These are phyloP conservation scores for Laburnicola sp. DNA, from an alignment of 2,329 filamentous ascomycete species.

Conservation along the genomic window DNA sequence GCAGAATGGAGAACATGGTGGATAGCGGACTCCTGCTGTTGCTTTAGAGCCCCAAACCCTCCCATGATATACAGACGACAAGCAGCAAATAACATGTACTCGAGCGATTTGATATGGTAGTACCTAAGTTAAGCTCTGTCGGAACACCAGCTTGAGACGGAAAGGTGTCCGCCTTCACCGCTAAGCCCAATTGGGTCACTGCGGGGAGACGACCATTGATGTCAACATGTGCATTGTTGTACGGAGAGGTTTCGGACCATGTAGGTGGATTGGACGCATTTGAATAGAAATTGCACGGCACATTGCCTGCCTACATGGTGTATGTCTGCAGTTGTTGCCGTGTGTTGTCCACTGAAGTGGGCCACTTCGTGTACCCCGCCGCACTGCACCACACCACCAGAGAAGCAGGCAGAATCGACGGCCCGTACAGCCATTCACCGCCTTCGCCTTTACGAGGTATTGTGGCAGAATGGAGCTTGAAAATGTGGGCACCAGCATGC, in stretches of 20 bases:
- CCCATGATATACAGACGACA: conserved; percentile 11
- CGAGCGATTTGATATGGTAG: too few relatives aligned
- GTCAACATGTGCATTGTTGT: not conserved
- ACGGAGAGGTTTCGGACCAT: conserved; percentile 16
- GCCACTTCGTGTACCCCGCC: conserved; percentile 11
- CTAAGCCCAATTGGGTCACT: not conserved
- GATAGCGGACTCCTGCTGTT: conserved; percentile 5
- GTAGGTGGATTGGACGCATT: too few relatives aligned
- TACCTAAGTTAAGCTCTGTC: not conserved
- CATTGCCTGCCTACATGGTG: too few relatives aligned
- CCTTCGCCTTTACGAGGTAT: conserved; percentile 27
- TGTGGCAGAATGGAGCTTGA: conserved; percentile 36
- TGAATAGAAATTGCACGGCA: not conserved
- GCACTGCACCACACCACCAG: conserved; percentile 17
- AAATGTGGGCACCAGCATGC: conserved; percentile 14
- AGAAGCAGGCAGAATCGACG: conserved; percentile 42
- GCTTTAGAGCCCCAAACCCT: not conserved
- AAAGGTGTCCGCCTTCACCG: conserved; percentile 16
- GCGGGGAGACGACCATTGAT: not conserved
- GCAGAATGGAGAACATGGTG: conserved; percentile 36
- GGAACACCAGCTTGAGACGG: conserved; percentile 14
- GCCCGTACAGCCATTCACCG: conserved; percentile 44
- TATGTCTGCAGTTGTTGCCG: too few relatives aligned
- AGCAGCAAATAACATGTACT: too few relatives aligned
- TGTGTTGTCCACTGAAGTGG: not conserved